These are phyloP conservation scores for Alternaria dauci DNA, from an alignment of 2,329 filamentous ascomycete genomes.

Conservation along the genomic window DNA sequence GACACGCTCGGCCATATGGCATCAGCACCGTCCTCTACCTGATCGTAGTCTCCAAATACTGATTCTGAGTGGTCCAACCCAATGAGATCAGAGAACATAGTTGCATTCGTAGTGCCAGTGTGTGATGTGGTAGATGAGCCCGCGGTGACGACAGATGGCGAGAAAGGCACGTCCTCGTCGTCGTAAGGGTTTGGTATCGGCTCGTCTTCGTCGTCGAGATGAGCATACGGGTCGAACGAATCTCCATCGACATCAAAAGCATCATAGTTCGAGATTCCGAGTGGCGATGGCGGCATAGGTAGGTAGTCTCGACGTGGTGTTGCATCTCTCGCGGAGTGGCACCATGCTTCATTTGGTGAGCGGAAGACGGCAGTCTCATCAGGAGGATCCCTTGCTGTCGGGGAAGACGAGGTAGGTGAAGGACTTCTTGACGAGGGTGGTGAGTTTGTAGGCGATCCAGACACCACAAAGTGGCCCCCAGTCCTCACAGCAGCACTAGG, in stretches of 20 bases:
- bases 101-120: constrained; percentile 10
- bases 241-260: constrained; percentile 52
- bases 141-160: constrained; percentile 21
- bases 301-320: constrained; percentile 37
- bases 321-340: constrained; percentile 28
- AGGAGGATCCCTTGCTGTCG: constrained; percentile 12
- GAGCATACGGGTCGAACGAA: constrained; percentile 37
- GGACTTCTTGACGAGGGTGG: constrained; percentile 29
- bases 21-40: constrained; percentile 33
- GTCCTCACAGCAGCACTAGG: constrained; percentile 22
- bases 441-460: constrained; percentile 26
- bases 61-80: constrained; percentile 32
- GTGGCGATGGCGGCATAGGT: constrained; percentile 49
- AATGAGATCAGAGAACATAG: constrained; percentile 31
- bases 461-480: constrained; percentile 25
- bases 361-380: constrained; percentile 22
- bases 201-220: constrained; percentile 44
- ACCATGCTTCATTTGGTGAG: constrained; percentile 48
- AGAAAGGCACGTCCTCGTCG: constrained; percentile 26
- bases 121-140: constrained; percentile 14
- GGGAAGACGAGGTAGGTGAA: constrained; percentile 26
- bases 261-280: constrained; percentile 56
- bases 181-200: constrained; percentile 11
- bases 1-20: constrained; percentile 31
- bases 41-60: constrained; percentile 38